These are phyloP conservation scores for Phytopythium kandeliae DNA, from an alignment of 352 stramenopile species.

Conservation along the genomic window DNA sequence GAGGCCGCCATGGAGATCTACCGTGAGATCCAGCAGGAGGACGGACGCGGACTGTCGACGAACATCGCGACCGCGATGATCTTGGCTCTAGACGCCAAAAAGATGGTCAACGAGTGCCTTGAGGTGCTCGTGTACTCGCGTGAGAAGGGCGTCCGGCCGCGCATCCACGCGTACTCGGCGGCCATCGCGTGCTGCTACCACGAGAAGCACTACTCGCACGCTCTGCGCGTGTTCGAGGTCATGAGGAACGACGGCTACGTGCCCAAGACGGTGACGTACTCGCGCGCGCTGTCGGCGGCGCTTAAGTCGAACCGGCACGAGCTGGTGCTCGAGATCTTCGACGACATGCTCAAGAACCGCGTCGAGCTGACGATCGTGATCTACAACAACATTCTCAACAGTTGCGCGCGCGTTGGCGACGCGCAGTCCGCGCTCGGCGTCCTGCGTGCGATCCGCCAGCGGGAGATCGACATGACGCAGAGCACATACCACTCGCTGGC, in stretches of 20 bases:
- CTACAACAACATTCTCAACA: constrained; percentile 87
- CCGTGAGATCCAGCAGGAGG: constrained; percentile 26
- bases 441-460: constrained; percentile 56
- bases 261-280: constrained; percentile 77
- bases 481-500: constrained; percentile 76
- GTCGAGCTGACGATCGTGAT: constrained; percentile 70
- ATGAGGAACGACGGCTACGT: constrained; percentile 84
- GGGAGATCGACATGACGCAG: constrained; percentile 57
- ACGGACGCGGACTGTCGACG: constrained; percentile 30
- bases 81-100: constrained; percentile 42
- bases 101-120: constrained; percentile 46
- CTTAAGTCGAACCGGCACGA: constrained; percentile 74
- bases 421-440: constrained; percentile 66
- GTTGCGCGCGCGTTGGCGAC: constrained; percentile 65
- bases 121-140: constrained; percentile 60
- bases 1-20: constrained; percentile 46
- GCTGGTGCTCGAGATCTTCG: constrained; percentile 85
- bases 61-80: constrained; percentile 59
- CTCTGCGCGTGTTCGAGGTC: constrained; percentile 83
- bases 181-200: constrained; percentile 79
- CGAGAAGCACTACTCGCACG: constrained; percentile 52
- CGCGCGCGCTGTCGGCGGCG: constrained; percentile 73
- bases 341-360: constrained; percentile 77
- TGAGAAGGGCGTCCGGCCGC: constrained; percentile 59
- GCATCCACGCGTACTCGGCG: constrained; percentile 79